These are phyloP conservation scores for Schizophyllum amplum DNA, from an alignment of 1,284 basidiomycete genomes.

Conservation along the genomic window DNA sequence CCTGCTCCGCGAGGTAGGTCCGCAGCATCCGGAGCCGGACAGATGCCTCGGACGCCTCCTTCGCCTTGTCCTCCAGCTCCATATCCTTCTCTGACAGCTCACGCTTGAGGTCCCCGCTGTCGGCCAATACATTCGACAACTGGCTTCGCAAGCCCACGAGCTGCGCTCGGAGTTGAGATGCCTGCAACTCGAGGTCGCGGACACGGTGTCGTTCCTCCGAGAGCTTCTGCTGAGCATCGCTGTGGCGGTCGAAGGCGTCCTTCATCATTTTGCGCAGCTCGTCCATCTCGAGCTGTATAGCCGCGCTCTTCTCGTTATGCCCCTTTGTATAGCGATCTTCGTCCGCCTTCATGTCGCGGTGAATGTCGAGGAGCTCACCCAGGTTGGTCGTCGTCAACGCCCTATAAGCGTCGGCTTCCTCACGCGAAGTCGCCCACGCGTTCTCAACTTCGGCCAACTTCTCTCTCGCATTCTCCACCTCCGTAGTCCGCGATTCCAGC, in stretches of 20 bases:
- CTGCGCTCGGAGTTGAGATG: constrained; percentile 68
- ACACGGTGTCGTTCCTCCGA: constrained; percentile 61
- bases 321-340: constrained; percentile 68
- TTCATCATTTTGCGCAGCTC: constrained; percentile 73
- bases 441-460: constrained; percentile 74
- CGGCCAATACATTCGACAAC: constrained; percentile 64
- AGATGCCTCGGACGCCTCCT: constrained; percentile 65
- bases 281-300: constrained; percentile 69
- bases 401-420: constrained; percentile 83
- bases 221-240: constrained; percentile 65
- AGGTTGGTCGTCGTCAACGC: constrained; percentile 78
- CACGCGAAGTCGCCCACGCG: constrained; percentile 80
- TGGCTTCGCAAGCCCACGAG: constrained; percentile 74
- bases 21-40: constrained; percentile 79
- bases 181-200: constrained; percentile 64
- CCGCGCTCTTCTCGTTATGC: constrained; percentile 74
- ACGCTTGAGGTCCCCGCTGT: constrained; percentile 66
- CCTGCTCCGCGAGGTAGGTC: constrained; percentile 85
- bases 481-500: constrained; percentile 63
- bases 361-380: constrained; percentile 78
- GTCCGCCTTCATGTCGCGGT: constrained; percentile 72
- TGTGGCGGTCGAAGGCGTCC: constrained; percentile 65
- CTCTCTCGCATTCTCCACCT: constrained; percentile 61
- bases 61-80: constrained; percentile 58
- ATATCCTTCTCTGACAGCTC: constrained; percentile 64